These are phyloP conservation scores for Lathyrus tuberosus DNA, from an alignment of 306 rosid species.

Conservation along the genomic window DNA sequence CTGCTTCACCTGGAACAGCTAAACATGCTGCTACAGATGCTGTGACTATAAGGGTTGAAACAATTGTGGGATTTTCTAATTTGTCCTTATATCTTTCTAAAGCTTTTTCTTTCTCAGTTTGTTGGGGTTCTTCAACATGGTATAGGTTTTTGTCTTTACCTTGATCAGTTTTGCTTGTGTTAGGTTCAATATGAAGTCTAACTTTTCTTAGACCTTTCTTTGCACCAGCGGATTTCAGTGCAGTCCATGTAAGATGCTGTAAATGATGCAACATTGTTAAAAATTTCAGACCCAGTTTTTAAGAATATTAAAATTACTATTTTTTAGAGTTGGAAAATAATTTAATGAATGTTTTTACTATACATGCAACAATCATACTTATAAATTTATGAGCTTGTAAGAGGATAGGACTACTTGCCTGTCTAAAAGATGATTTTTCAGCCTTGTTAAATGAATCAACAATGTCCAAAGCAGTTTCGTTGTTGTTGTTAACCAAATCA, in stretches of 20 bases:
- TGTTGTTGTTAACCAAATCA: neutral
- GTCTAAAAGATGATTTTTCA: neutral
- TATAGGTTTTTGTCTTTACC: too few species aligned
- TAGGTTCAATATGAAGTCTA: too few species aligned
- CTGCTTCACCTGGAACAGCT: neutral
- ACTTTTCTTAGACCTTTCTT: neutral
- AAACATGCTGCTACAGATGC: conserved; percentile 48
- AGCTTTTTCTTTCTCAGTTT: too few species aligned
- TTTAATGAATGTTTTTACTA: too few species aligned
- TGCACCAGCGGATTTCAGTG: conserved; percentile 26
- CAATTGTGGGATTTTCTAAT: too few species aligned
- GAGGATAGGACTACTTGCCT: neutral
- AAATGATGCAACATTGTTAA: neutral
- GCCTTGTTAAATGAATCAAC: neutral
- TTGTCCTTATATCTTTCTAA: too few species aligned
- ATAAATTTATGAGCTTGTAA: neutral
- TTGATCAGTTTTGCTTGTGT: too few species aligned
- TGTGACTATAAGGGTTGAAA: conserved; percentile 21
- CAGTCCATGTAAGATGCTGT: conserved; percentile 30
- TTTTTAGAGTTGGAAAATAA: too few species aligned
- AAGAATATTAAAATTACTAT: too few species aligned
- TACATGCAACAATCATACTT: too few species aligned
- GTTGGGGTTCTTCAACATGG: too few species aligned
- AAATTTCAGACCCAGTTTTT: too few species aligned
- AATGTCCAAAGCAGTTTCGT: conserved; percentile 7